Evolutionary conservation across 768 basidiomycete genomes (phyloP).

Genomic region (Lactifluus pinguis): DNA sequence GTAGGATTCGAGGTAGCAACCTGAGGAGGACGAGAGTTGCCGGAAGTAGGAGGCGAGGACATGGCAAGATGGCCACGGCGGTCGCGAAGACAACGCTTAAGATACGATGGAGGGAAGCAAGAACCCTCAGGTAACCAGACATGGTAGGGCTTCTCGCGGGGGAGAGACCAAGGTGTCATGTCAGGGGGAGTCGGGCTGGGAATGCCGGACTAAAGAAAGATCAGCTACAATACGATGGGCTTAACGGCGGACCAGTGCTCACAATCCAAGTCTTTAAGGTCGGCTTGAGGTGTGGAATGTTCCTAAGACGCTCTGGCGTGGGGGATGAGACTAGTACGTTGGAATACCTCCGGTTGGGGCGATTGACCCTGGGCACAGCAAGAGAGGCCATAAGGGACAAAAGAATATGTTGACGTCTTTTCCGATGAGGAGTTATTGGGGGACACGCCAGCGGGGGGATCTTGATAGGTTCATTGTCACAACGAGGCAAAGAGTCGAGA

Average conservation of each 20-base stretch:
- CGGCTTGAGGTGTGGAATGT: conserved; percentile 13
- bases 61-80: not conserved
- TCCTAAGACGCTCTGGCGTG: conserved; percentile 13
- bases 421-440: not conserved
- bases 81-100: conserved; percentile 1
- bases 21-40: not conserved
- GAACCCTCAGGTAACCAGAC: conserved; percentile 19
- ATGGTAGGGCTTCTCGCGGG: conserved; percentile 3
- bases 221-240: not conserved
- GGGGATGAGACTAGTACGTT: conserved; percentile 18
- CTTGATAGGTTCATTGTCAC: not conserved
- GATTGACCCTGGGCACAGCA: conserved; percentile 10
- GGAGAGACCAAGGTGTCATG: conserved; percentile 17
- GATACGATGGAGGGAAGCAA: conserved; percentile 16
- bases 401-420: not conserved
- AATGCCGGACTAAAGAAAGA: conserved; percentile 5
- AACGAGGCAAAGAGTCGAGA: conserved; percentile 12
- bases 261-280: conserved; percentile 17
- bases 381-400: conserved; percentile 16
- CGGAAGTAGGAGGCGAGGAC: not conserved
- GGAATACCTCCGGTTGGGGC: conserved; percentile 1
- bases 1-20: not conserved
- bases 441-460: conserved; percentile 1
- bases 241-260: not conserved
- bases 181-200: conserved; percentile 8